A percentile compares a stretch with the other conserved stretches of the same genome.
Conservation (phyloP, 495 filamentous ascomycete species). For the Viridothelium virens region DNA sequence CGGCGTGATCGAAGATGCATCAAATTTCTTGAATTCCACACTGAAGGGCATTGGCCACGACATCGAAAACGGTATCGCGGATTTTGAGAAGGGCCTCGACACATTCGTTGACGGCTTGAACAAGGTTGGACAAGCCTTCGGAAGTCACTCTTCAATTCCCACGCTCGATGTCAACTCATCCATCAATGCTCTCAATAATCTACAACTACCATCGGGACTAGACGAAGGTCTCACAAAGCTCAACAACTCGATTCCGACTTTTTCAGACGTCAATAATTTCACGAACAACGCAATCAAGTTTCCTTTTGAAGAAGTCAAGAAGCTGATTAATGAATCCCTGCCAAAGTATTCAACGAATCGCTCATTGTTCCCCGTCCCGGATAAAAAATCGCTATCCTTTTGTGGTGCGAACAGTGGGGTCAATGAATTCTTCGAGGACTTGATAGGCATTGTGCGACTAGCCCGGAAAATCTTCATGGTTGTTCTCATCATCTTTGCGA, state of each 20-base stretch:
- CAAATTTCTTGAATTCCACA: slow-evolving; percentile 63
- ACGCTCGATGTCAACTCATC: slow-evolving; percentile 51
- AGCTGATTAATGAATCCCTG: slow-evolving; percentile 58
- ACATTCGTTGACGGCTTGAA: slow-evolving; percentile 45
- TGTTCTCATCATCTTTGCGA: slow-evolving; percentile 58
- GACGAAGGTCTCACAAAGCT: slow-evolving; percentile 56
- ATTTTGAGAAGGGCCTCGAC: slow-evolving; percentile 57
- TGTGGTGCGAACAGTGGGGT: slow-evolving; percentile 79
- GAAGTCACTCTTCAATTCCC: slow-evolving; percentile 36
- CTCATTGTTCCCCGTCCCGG: slow-evolving; percentile 65
- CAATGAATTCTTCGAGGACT: slow-evolving; percentile 72
- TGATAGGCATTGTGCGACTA: slow-evolving; percentile 50
- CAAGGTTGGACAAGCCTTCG: slow-evolving; percentile 36
- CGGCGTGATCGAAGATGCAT: slow-evolving; percentile 60
- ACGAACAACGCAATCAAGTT: slow-evolving; percentile 60
- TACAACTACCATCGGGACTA: slow-evolving; percentile 60
- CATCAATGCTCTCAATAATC: slow-evolving; percentile 56
- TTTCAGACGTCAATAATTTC: slow-evolving; percentile 71
- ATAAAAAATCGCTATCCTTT: slow-evolving; percentile 75
- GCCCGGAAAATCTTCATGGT: slow-evolving; percentile 68
- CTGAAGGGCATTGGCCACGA: slow-evolving; percentile 57
- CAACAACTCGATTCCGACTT: slow-evolving; percentile 72
- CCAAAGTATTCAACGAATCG: slow-evolving; percentile 68
- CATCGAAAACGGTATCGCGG: slow-evolving; percentile 47
- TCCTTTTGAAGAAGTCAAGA: slow-evolving; percentile 70